A percentile compares a stretch with the other conserved stretches of the same genome.
These are phyloP conservation scores for Aquilaria malaccensis DNA, from an alignment of 345 rosid genomes.

Conservation along the genomic window DNA sequence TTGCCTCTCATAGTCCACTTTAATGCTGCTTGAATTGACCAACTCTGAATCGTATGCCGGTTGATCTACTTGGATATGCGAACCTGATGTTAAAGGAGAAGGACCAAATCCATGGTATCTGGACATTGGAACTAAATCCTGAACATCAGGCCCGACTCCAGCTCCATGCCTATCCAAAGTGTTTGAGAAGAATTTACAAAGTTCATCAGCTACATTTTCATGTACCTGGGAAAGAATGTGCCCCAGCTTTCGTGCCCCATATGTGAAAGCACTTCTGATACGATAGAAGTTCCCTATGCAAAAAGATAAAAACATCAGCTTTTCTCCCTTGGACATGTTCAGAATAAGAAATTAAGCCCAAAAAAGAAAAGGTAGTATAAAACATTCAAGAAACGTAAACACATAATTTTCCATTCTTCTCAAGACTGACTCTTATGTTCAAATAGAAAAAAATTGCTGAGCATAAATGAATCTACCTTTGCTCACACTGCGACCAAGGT, in stretches of 20 bases:
- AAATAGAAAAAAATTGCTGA: too few relatives aligned
- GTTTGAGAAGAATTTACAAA: slow-evolving; percentile 63
- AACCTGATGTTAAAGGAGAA: slow-evolving; percentile 20
- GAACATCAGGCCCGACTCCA: slow-evolving; percentile 80
- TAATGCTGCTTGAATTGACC: slow-evolving; percentile 18
- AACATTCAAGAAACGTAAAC: background rate
- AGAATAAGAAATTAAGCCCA: too few relatives aligned
- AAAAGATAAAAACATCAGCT: slow-evolving; percentile 6
- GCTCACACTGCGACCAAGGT: slow-evolving; percentile 96
- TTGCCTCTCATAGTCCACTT: slow-evolving; percentile 18
- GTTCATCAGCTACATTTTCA: slow-evolving; percentile 45
- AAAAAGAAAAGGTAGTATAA: background rate
- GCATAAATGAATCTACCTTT: slow-evolving; percentile 41
- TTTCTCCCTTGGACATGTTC: too few relatives aligned
- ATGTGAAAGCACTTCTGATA: slow-evolving; percentile 81
- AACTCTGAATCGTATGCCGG: slow-evolving; percentile 26
- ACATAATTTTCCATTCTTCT: too few relatives aligned
- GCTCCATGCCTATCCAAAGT: slow-evolving; percentile 71
- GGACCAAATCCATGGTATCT: slow-evolving; percentile 30
- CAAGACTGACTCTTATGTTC: too few relatives aligned
- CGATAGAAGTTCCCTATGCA: slow-evolving; percentile 68
- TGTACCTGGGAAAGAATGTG: slow-evolving; percentile 46
- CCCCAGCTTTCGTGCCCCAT: slow-evolving; percentile 87
- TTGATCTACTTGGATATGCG: slow-evolving; percentile 40
- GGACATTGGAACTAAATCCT: slow-evolving; percentile 27